These are phyloP conservation scores for Candida michaelii DNA, from an alignment of 805 yeast genomes.

Conservation along the genomic window DNA sequence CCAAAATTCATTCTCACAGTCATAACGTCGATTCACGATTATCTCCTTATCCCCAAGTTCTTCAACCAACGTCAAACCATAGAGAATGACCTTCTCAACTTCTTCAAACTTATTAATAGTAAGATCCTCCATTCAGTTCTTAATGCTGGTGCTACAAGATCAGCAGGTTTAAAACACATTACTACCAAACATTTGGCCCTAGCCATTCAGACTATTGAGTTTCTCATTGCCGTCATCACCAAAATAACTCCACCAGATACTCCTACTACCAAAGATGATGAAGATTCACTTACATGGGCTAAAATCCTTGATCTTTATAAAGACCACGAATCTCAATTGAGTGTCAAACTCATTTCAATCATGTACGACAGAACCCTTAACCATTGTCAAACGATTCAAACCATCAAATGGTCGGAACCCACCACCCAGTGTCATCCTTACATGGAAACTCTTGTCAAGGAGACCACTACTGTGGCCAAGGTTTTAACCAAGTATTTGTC, in stretches of 20 bases:
- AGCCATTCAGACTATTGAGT: conserved; percentile 63
- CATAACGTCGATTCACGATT: conserved; percentile 42
- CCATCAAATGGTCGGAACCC: conserved; percentile 52
- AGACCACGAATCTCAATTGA: conserved; percentile 65
- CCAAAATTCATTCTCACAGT: conserved; percentile 28
- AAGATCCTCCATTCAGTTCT: conserved; percentile 60
- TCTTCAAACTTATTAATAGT: conserved; percentile 47
- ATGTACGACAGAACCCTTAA: conserved; percentile 63
- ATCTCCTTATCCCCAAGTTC: conserved; percentile 54
- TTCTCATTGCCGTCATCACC: conserved; percentile 36
- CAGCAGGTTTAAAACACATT: conserved; percentile 73
- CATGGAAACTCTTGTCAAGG: conserved; percentile 66
- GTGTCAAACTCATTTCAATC: conserved; percentile 62
- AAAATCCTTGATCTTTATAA: conserved; percentile 40
- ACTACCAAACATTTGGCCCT: conserved; percentile 71
- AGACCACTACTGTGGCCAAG: conserved; percentile 61
- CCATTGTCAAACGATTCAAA: conserved; percentile 49
- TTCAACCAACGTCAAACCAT: conserved; percentile 49
- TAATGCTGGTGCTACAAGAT: conserved; percentile 72
- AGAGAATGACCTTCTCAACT: conserved; percentile 46
- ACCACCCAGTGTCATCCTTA: conserved; percentile 55
- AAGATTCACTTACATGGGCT: conserved; percentile 29
- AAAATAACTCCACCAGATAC: conserved; percentile 8
- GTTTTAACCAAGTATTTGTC: conserved; percentile 61
- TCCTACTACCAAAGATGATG: background rate